Base-by-base conservation (phyloP, 73 alveolate genomes). In the Paramecium sexaurelia region DNA sequence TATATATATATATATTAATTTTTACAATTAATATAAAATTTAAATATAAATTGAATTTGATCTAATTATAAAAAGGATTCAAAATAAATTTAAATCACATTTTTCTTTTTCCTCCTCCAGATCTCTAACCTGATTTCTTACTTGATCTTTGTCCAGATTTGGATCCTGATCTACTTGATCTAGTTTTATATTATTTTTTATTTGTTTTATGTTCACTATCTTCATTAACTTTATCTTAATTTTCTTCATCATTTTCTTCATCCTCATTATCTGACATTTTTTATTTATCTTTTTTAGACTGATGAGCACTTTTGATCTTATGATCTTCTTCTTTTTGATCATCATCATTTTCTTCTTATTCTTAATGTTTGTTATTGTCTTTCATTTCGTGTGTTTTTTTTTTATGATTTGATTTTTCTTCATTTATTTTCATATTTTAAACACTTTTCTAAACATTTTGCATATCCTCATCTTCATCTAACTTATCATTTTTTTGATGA, bases 381-480 rank as follows among this genome's bases (percentile, higher is more conserved):
- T 61, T 61, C 45, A 22, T 24, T 1, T 29, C 83, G 11, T 61
- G 43, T 61, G 41, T 22, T 24, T 32, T 61, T 24, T 32, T 29
- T 29, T 32, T 61, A 13, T 32, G 1, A 51, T 51, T 26, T 7
- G 20, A 15, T 75, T 86, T 86, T 24, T 47, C 68, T 61, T 86
- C 93, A 7, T 32, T 26, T 9, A 27, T 69, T 20, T 82, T 37
- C 41, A 88, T 29, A 6, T 85, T 37, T 85, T 69, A 75, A 47
- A 75, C 94, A 75, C 93, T 26, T 20, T 83, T 88, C 10, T 73
- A 7, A 19, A 61, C 24, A 1, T 61, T 9, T 15, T 61, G 45
- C 43, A 61, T 32, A 7, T 32, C 83, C 1, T 61, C 83, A 27
- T 61, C 82, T 8, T 57, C n/a, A 10, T 61, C 13, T 13, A 15